Base-by-base conservation (phyloP, 257 asterid species). In the Anisodus tanguticus region DNA sequence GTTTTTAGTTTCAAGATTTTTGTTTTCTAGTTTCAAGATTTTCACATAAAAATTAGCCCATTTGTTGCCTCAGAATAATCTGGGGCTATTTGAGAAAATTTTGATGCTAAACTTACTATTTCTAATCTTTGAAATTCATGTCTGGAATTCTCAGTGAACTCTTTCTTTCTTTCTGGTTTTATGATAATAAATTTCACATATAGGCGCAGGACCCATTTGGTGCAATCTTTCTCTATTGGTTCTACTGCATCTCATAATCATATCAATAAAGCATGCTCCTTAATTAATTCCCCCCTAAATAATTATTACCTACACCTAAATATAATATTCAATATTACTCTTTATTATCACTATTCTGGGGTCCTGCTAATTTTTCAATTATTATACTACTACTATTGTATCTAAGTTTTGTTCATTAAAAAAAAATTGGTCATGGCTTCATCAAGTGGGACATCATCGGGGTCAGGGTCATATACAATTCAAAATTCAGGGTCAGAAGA, bases 191-290 rank as follows among this genome's bases (percentile, higher is more conserved):
- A 90, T 92, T 97, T 97, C 79, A 93, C 97, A 62, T 89, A 94
- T 83, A 86, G 93, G 93, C 95, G 95, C 86, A 88, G 95, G 88
- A 92, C 98, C 79, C 98, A 94, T 86, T 80, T 94, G 64, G 98
- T 95, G 89, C 98, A 95, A 86, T 95, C 99, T 53, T 95, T 95
- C 88, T 95, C 86, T 93, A 97, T 90, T 97, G 99, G 99, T 97
- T 97, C 49, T 97, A 97, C 84, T 97, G 57, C 92, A 95, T 97
- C 86, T 95, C 99, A 91, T 97, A 92, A 91, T 3, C 13, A 8
- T 93, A 37, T 45, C 8, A 45, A 71, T 91, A 86, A 13, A 1
- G 1, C 35, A 31, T 72, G 47, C 49, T n/a, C 4, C 39, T 15
- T 71, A 71, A 9, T 72, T 72, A 39, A 68, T 15, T 6, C 71